Evolutionary conservation across 2,329 filamentous ascomycete genomes (phyloP).

Genomic region (Fusarium veterinarium): DNA sequence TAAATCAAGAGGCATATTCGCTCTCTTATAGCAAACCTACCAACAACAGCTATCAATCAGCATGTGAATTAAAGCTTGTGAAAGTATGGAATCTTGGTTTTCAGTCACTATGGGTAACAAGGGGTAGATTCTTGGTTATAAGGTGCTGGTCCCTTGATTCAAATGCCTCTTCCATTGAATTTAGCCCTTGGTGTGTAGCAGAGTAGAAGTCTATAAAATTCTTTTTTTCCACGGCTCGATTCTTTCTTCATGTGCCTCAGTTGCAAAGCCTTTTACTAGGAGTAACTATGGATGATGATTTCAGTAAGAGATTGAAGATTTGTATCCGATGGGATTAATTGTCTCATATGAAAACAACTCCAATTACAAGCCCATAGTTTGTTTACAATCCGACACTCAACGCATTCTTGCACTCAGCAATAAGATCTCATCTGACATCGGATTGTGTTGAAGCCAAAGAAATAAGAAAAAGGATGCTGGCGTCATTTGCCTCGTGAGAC

Average conservation of each 20-base stretch:
- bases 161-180: slow-evolving; percentile 13
- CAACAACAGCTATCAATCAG: not conserved
- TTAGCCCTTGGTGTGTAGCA: not conserved
- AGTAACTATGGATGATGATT: not conserved
- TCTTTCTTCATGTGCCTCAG: not conserved
- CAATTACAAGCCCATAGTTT: not conserved
- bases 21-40: not conserved
- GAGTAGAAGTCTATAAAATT: not conserved
- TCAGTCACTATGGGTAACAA: slow-evolving; percentile 28
- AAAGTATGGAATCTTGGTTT: slow-evolving; percentile 10
- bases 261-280: not conserved
- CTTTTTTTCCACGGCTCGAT: not conserved
- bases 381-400: not conserved
- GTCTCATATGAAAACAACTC: not conserved
- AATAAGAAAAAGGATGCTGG: not conserved
- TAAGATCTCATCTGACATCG: not conserved
- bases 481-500: slow-evolving; percentile 15
- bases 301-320: not conserved
- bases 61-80: not conserved
- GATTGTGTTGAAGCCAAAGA: not conserved
- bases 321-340: not conserved
- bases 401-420: not conserved
- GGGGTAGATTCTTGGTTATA: slow-evolving; percentile 7
- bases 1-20: not conserved
- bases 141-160: slow-evolving; percentile 14